Percentiles rank a stretch among this genome's conserved stretches.
Conservation (phyloP, 495 filamentous ascomycete genomes). For the Pseudomonodictys pantanalensis region DNA sequence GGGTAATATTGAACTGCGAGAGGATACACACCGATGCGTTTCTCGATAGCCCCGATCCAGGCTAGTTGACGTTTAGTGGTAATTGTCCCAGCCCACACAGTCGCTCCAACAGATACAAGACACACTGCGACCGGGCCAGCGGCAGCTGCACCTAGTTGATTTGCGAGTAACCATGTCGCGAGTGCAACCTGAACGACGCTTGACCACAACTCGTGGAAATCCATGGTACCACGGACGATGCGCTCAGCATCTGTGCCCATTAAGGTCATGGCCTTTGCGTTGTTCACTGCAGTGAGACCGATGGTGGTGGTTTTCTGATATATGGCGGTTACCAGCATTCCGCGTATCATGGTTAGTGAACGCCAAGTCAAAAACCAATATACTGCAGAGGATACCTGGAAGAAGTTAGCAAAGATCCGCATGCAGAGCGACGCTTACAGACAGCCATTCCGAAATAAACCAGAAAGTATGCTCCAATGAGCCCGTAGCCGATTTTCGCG, state of each 20-base stretch:
- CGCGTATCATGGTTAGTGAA: slow-evolving; percentile 57
- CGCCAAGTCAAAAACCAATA: slow-evolving; percentile 58
- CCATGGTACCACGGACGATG: slow-evolving; percentile 36
- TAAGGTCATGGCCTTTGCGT: slow-evolving; percentile 55
- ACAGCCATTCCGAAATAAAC: slow-evolving; percentile 61
- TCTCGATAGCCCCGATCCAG: slow-evolving; percentile 6
- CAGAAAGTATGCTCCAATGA: slow-evolving; percentile 59
- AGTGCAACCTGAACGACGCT: slow-evolving; percentile 56
- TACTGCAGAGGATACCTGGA: slow-evolving; percentile 6
- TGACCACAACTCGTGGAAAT: slow-evolving; percentile 50
- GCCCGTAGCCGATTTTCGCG: slow-evolving; percentile 53
- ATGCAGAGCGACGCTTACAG: not conserved
- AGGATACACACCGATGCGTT: slow-evolving; percentile 10
- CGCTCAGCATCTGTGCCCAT: slow-evolving; percentile 54
- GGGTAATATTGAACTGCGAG: not conserved
- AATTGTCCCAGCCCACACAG: not conserved
- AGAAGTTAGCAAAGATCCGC: no score
- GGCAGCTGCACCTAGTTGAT: slow-evolving; percentile 54
- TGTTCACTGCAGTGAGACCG: slow-evolving; percentile 46
- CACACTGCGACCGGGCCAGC: slow-evolving; percentile 48
- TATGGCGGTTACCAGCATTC: slow-evolving; percentile 55
- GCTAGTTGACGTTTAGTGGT: not conserved
- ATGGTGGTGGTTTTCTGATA: slow-evolving; percentile 52
- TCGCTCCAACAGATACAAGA: not conserved
- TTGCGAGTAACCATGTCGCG: slow-evolving; percentile 56